Conservation (phyloP, 73 alveolate species). For the Paramecium primaurelia region DNA sequence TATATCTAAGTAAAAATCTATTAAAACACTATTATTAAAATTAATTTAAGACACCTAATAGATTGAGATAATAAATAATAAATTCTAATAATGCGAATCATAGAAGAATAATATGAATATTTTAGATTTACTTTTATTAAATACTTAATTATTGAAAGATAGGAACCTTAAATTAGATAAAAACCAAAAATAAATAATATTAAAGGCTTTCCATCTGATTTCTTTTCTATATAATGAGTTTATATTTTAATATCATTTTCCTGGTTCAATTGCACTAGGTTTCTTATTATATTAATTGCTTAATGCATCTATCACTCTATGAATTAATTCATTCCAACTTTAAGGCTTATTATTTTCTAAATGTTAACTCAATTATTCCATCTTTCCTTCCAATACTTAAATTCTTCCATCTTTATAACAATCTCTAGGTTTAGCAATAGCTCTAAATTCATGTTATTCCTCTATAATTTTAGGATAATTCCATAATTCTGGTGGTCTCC, state of each 20-base stretch:
- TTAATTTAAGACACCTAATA: background rate
- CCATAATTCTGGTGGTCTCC: constrained; percentile 64
- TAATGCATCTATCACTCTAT: constrained; percentile 56
- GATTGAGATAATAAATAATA: background rate
- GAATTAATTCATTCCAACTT: constrained; percentile 52
- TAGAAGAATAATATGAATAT: background rate
- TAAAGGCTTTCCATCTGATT: background rate
- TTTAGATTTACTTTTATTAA: background rate
- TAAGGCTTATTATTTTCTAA: background rate
- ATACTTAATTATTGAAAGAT: background rate
- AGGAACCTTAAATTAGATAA: background rate
- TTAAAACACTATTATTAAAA: background rate
- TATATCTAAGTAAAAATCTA: background rate
- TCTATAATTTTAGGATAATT: constrained; percentile 51
- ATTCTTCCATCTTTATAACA: constrained; percentile 60
- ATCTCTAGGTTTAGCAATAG: constrained; percentile 59
- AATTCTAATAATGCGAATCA: background rate
- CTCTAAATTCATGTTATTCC: constrained; percentile 56
- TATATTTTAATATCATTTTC: background rate
- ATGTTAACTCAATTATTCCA: constrained; percentile 22
- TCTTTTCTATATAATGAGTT: constrained; percentile 25
- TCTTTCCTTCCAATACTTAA: constrained; percentile 32
- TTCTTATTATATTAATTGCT: background rate
- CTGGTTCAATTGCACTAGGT: constrained; percentile 42
- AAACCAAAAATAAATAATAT: background rate